phyloP scores from a whole-genome alignment of 2,329 filamentous ascomycete species.

The Blastomyces emzantsi region DNA sequence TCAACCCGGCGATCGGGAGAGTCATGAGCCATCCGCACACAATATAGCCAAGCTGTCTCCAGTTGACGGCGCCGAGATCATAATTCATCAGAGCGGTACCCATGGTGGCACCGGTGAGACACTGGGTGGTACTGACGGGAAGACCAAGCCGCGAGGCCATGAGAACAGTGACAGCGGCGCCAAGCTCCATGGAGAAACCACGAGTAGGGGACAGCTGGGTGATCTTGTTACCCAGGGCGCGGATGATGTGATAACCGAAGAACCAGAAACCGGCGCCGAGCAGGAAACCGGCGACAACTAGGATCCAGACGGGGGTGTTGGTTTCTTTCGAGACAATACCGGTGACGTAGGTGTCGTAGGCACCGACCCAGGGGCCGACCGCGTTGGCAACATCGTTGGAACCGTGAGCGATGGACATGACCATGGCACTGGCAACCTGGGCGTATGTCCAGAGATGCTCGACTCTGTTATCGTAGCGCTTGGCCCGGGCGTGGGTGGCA shows the following conservation, averaged over 20 bases:
- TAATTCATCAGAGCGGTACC: slow-evolving; percentile 33
- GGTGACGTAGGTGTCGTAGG: slow-evolving; percentile 30
- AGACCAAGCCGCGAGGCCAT: slow-evolving; percentile 28
- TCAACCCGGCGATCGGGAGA: slow-evolving; percentile 35
- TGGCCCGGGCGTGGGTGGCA: slow-evolving; percentile 35
- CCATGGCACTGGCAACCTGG: slow-evolving; percentile 35
- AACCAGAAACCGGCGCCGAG: slow-evolving; percentile 36
- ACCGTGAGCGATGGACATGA: slow-evolving; percentile 39
- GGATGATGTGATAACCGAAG: slow-evolving; percentile 35
- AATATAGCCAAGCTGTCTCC: slow-evolving; percentile 37
- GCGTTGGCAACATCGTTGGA: slow-evolving; percentile 39
- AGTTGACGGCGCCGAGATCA: slow-evolving; percentile 36
- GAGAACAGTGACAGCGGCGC: slow-evolving; percentile 33
- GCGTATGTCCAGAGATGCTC: slow-evolving; percentile 43
- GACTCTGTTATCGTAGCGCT: slow-evolving; percentile 38
- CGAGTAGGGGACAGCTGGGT: slow-evolving; percentile 33
- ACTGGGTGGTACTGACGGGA: slow-evolving; percentile 33
- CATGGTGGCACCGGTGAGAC: slow-evolving; percentile 28
- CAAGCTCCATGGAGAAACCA: slow-evolving; percentile 34
- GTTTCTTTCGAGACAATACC: slow-evolving; percentile 26
- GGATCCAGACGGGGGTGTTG: slow-evolving; percentile 34
- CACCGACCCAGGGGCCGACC: slow-evolving; percentile 34
- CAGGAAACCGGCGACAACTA: slow-evolving; percentile 30
- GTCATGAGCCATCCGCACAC: slow-evolving; percentile 40
- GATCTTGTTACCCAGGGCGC: slow-evolving; percentile 35